phyloP scores from a whole-genome alignment of 2,329 filamentous ascomycete species.

The Capronia americana region DNA sequence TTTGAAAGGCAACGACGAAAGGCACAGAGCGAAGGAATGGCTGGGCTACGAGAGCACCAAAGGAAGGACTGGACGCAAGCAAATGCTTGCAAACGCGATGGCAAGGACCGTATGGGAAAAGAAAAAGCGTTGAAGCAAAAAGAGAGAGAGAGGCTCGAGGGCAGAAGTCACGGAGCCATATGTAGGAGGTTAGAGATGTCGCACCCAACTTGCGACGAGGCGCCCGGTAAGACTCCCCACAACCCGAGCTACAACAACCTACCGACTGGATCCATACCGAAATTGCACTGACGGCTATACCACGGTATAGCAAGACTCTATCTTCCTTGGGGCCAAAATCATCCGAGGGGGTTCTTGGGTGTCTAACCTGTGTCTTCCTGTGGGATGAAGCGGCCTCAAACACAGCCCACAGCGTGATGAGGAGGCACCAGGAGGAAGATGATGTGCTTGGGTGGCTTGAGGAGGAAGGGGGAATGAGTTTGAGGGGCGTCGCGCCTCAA shows the following conservation, averaged over 20 bases:
- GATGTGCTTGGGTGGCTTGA: conserved; percentile 15
- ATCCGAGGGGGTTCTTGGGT: background rate
- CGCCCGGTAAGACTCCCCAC: conserved; percentile 15
- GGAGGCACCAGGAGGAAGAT: conserved; percentile 8
- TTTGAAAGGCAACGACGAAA: conserved; percentile 27
- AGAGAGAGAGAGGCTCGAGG: background rate
- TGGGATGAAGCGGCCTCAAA: conserved; percentile 4
- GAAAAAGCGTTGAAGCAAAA: conserved; percentile 29
- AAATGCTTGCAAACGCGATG: conserved; percentile 31
- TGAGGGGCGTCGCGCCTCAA: conserved; percentile 9
- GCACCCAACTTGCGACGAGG: conserved; percentile 18
- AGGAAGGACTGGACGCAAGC: conserved; percentile 37
- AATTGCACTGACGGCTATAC: conserved; percentile 16
- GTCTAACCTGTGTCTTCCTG: background rate
- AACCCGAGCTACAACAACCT: conserved; percentile 26
- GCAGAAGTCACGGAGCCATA: conserved; percentile 34
- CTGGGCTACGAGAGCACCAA: conserved; percentile 34
- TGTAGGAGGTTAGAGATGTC: conserved; percentile 20
- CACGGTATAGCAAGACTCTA: background rate
- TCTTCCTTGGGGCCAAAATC: conserved; percentile 7
- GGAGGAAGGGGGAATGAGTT: conserved; percentile 14
- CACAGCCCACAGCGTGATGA: background rate
- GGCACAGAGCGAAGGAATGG: conserved; percentile 30
- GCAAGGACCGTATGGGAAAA: conserved; percentile 30
- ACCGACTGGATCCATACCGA: conserved; percentile 23